Evolutionary conservation across 1,284 basidiomycete species (phyloP), one percentile per base, ranked within the genome.

Genomic region (Ceratobasidium sp.): DNA sequence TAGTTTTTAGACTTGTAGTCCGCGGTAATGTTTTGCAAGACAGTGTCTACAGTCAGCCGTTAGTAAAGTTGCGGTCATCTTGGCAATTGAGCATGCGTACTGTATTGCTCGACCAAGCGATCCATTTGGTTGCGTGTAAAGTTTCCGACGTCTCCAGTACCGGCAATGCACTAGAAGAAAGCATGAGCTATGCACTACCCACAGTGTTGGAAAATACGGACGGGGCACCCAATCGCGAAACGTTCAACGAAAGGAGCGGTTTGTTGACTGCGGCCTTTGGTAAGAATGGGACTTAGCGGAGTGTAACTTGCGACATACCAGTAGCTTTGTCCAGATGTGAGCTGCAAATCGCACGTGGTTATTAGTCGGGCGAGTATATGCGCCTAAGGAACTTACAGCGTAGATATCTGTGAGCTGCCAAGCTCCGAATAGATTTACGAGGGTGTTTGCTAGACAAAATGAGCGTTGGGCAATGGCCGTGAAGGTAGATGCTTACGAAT

Each of bases 321-420:
- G 73, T 84, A 83, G 0, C 81, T 79, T 55, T 82, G 59, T 30
- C 67, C 50, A 27, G 46, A 50, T 44, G 59, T 65, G 30, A 62
- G 68, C n/a, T 27, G 5, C 20, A 20, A 20, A 33, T 16, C 8
- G 30, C 35, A 20, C 7, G n/a, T 8, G 38, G 38, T 41, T 14
- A 35, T 60, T 60, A 18, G 35, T 14, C 33, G 35, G 14, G 27
- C 27, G 10, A 35, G 57, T 33, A 60, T 23, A 38, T 23, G 57
- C 30, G 12, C 18, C 12, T 3, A 38, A 35, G 35, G 16, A 16
- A 6, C 83, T 83, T 20, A 85, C 80, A 16, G 81, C 79, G 80
- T 85, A 86, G 16, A 86, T 82, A 2, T 82, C 81, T 0, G 84
- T 84, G 8, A 86, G 83, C 54, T 81, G 81, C 68, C 85, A 82